phyloP scores from a whole-genome alignment of 257 asterid species.

The Salvia hispanica region DNA sequence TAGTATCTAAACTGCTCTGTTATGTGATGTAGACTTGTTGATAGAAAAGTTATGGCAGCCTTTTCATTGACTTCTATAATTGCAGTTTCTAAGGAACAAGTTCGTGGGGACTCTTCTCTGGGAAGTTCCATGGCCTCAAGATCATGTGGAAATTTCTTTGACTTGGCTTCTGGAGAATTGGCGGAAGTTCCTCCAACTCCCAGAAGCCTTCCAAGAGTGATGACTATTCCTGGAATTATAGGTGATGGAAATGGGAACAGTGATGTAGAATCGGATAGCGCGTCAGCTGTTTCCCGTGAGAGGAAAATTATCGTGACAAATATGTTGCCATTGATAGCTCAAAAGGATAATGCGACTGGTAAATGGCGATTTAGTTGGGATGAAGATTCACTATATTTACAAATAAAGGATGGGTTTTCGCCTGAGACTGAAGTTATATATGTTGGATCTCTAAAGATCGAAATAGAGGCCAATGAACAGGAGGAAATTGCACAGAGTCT shows the following conservation, averaged over 20 bases:
- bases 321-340: slow-evolving; percentile 77
- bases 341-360: slow-evolving; percentile 55
- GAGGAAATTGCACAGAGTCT: slow-evolving; percentile 80
- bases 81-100: slow-evolving; percentile 26
- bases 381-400: slow-evolving; percentile 74
- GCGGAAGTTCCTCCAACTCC: slow-evolving; percentile 65
- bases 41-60: slow-evolving; percentile 13
- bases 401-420: slow-evolving; percentile 79
- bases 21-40: slow-evolving; percentile 33
- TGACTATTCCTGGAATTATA: slow-evolving; percentile 73
- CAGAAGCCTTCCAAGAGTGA: slow-evolving; percentile 74
- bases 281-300: slow-evolving; percentile 54
- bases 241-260: slow-evolving; percentile 59
- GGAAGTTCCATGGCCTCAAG: slow-evolving; percentile 57
- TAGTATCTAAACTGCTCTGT: slow-evolving; percentile 4
- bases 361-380: slow-evolving; percentile 73
- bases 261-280: slow-evolving; percentile 72
- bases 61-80: slow-evolving; percentile 25
- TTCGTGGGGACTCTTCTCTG: slow-evolving; percentile 23
- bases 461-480: slow-evolving; percentile 71
- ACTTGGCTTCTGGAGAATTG: slow-evolving; percentile 61
- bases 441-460: slow-evolving; percentile 85
- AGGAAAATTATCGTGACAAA: slow-evolving; percentile 81
- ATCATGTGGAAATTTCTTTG: slow-evolving; percentile 68
- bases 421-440: slow-evolving; percentile 75